phyloP scores from a whole-genome alignment of 805 yeast species.

The Metschnikowia arizonensis region DNA sequence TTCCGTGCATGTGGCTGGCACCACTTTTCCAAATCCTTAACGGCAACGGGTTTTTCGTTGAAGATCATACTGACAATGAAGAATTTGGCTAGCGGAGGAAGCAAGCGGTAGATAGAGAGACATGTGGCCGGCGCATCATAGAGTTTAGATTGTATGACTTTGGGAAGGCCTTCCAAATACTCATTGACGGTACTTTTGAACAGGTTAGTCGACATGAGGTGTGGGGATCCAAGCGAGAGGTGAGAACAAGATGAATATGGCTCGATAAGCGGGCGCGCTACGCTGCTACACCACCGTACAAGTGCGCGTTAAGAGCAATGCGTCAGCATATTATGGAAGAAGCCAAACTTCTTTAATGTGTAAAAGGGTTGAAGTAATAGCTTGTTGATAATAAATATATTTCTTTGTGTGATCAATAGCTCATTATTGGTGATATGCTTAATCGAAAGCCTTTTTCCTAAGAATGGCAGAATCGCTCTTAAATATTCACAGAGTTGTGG shows the following conservation, averaged over 20 bases:
- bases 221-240: background rate
- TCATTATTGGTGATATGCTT: too few species aligned
- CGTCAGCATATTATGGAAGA: too few species aligned
- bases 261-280: slow-evolving; percentile 1
- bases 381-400: too few species aligned
- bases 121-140: slow-evolving; percentile 89
- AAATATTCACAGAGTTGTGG: too few species aligned
- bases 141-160: slow-evolving; percentile 73
- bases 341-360: too few species aligned
- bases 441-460: too few species aligned
- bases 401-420: too few species aligned
- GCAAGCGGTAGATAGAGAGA: slow-evolving; percentile 81
- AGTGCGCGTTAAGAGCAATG: too few species aligned
- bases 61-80: slow-evolving; percentile 84
- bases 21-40: slow-evolving; percentile 70
- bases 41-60: slow-evolving; percentile 66
- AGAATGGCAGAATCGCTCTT: too few species aligned
- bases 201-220: slow-evolving; percentile 13
- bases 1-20: slow-evolving; percentile 57
- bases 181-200: slow-evolving; percentile 78
- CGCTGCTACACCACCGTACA: too few species aligned
- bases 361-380: too few species aligned
- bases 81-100: slow-evolving; percentile 87
- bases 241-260: background rate
- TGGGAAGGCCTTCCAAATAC: slow-evolving; percentile 86